Conservation (phyloP, 768 basidiomycete species). For the Clitopilus hobsonii region DNA sequence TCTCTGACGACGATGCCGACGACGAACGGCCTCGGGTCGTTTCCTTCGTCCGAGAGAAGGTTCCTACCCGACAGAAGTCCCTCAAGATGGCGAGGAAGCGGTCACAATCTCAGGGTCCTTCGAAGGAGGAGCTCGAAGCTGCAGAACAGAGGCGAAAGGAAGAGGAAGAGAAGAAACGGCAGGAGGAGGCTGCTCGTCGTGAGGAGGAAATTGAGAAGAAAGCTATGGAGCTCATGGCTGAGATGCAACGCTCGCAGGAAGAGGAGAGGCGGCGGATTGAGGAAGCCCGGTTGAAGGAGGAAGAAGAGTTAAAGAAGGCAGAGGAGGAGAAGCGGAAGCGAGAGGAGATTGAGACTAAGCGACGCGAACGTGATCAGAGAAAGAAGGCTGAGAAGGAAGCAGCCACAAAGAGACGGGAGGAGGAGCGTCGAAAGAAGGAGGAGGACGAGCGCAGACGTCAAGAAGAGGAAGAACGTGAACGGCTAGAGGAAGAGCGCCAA, state of each 20-base stretch:
- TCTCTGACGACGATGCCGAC: conserved; percentile 5
- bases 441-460: background rate
- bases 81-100: too few species aligned
- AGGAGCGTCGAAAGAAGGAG: background rate
- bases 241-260: conserved; percentile 15
- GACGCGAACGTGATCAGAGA: conserved; percentile 7
- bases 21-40: conserved; percentile 8
- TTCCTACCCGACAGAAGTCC: conserved; percentile 9
- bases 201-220: conserved; percentile 6
- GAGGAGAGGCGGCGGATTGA: conserved; percentile 1
- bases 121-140: conserved; percentile 2
- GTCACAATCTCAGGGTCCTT: too few species aligned
- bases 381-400: conserved; percentile 16
- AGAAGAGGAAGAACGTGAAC: background rate
- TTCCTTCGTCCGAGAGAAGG: conserved; percentile 18
- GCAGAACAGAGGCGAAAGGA: conserved; percentile 8
- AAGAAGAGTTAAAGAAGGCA: background rate
- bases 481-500: conserved; percentile 9
- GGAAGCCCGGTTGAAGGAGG: background rate
- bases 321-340: background rate
- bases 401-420: background rate
- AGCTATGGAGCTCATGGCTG: conserved; percentile 6
- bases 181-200: conserved; percentile 5
- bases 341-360: conserved; percentile 10
- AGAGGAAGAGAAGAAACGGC: conserved; percentile 8